Evolutionary conservation across 176 grass and related monocot species (phyloP).

Genomic region (Guadua angustifolia): DNA sequence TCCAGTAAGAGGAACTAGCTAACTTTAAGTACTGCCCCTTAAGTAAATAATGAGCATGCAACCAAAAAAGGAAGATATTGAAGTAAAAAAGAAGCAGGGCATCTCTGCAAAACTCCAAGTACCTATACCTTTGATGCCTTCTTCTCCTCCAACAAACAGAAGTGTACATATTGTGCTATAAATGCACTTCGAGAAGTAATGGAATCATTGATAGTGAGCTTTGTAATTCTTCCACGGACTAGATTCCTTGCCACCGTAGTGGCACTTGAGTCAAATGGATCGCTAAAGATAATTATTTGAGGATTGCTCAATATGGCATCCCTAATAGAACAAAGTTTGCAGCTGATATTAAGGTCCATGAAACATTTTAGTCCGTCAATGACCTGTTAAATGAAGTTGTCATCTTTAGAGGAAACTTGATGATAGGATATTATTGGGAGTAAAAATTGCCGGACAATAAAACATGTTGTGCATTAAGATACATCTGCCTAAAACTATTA

Average conservation of each 20-base stretch:
- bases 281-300: slow-evolving; percentile 68
- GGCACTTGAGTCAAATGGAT: slow-evolving; percentile 41
- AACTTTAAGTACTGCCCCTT: not conserved
- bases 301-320: slow-evolving; percentile 55
- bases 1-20: slow-evolving; percentile 11
- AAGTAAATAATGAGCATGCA: not conserved
- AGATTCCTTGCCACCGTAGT: slow-evolving; percentile 48
- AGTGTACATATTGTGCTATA: slow-evolving; percentile 57
- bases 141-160: slow-evolving; percentile 47
- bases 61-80: not conserved
- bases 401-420: slow-evolving; percentile 14
- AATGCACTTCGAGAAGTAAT: slow-evolving; percentile 64
- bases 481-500: not conserved
- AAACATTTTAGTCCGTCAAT: slow-evolving; percentile 74
- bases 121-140: slow-evolving; percentile 84
- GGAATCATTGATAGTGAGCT: slow-evolving; percentile 53
- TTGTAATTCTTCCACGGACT: slow-evolving; percentile 62
- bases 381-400: slow-evolving; percentile 49
- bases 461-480: not conserved
- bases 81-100: not conserved
- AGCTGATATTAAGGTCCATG: slow-evolving; percentile 39
- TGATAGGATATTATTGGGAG: not conserved
- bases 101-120: slow-evolving; percentile 12
- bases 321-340: slow-evolving; percentile 62
- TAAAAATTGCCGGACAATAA: not conserved